A percentile compares a stretch with the other conserved stretches of the same genome.
Conservation (phyloP, 2,329 filamentous ascomycete genomes). For the Monosporascus cannonballus region DNA sequence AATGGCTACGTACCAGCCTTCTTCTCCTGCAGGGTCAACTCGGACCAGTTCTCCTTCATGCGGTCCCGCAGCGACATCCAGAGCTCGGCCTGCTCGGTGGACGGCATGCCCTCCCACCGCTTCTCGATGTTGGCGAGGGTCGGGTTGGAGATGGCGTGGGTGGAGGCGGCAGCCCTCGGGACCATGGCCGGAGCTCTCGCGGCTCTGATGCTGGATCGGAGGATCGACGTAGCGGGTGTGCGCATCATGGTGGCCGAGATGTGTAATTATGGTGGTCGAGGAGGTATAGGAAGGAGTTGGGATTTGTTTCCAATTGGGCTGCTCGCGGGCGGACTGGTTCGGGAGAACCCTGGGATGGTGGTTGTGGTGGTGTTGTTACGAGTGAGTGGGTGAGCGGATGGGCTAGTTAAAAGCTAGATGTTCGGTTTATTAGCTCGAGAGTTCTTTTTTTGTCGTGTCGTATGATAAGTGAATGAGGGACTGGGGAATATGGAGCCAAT, state of each 20-base stretch:
- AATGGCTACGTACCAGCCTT: slow-evolving; percentile 77
- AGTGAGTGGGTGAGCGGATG: neutral
- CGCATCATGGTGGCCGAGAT: slow-evolving; percentile 44
- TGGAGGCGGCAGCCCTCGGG: slow-evolving; percentile 53
- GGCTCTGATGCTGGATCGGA: slow-evolving; percentile 40
- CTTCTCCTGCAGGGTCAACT: slow-evolving; percentile 95
- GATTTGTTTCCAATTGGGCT: slow-evolving; percentile 19
- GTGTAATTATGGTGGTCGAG: slow-evolving; percentile 6
- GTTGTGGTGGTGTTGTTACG: neutral
- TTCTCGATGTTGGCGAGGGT: slow-evolving; percentile 98
- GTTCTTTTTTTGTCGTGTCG: neutral
- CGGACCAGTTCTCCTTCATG: slow-evolving; percentile 97
- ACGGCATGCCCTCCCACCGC: slow-evolving; percentile 96
- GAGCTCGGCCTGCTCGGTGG: slow-evolving; percentile 97
- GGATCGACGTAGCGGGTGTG: slow-evolving; percentile 45
- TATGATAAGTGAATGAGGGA: neutral
- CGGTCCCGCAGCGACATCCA: slow-evolving; percentile 98
- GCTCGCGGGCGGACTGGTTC: slow-evolving; percentile 6
- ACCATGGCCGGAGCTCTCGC: slow-evolving; percentile 34
- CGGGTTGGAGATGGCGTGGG: slow-evolving; percentile 95
- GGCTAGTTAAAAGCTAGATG: neutral
- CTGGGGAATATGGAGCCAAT: neutral
- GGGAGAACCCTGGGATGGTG: slow-evolving; percentile 2
- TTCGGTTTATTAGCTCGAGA: neutral
- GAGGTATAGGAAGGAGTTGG: slow-evolving; percentile 16